Conservation (phyloP, 75 land plant species). For the Adiantum capillusveneris region DNA sequence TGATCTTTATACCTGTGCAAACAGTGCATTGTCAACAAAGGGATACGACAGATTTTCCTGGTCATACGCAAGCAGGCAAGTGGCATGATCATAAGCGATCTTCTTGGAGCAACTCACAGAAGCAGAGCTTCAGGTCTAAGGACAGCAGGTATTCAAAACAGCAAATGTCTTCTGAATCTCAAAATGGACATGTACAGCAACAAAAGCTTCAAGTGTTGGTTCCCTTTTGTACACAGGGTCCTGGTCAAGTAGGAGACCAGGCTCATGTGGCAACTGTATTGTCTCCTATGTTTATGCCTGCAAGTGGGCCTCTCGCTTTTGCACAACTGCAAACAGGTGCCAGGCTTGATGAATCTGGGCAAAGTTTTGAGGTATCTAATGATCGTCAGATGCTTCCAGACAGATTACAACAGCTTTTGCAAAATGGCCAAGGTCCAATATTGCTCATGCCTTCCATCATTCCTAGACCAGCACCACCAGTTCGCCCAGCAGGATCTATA, state of each 20-base stretch:
- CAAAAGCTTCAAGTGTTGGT: neutral
- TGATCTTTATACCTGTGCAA: neutral
- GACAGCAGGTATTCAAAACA: neutral
- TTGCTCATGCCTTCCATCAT: slow-evolving; percentile 7
- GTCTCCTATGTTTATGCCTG: slow-evolving; percentile 1
- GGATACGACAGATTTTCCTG: neutral
- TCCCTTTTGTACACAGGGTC: neutral
- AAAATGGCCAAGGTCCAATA: slow-evolving; percentile 9
- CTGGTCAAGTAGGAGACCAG: neutral
- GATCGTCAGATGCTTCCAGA: slow-evolving; percentile 8
- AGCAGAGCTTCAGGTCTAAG: neutral
- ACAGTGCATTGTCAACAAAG: slow-evolving; percentile 6
- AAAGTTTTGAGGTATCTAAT: slow-evolving; percentile 1
- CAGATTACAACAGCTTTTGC: slow-evolving; percentile 8
- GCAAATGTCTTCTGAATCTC: neutral
- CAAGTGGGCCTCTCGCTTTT: neutral
- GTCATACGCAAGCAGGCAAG: slow-evolving; percentile 1
- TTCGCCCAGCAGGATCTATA: too few species aligned
- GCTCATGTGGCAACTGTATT: neutral
- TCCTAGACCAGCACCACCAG: slow-evolving; percentile 15
- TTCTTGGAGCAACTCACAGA: neutral
- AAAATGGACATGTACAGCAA: neutral
- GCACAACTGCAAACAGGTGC: neutral
- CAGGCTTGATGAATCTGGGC: neutral
- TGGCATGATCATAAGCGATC: neutral